These are phyloP conservation scores for Globisporangium okanoganense DNA, from an alignment of 352 stramenopile genomes.

Conservation along the genomic window DNA sequence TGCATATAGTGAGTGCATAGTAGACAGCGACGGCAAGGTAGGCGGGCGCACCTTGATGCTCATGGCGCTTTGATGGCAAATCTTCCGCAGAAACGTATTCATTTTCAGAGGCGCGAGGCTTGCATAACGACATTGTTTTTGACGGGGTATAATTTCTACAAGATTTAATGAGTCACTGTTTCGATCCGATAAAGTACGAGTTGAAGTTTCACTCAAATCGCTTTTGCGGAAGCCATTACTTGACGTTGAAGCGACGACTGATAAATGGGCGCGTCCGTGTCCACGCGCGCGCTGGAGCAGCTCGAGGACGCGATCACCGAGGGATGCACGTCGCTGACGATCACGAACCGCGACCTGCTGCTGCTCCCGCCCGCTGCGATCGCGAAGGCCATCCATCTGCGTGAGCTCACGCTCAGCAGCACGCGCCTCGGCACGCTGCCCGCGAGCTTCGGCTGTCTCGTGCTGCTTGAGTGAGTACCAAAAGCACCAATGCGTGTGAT, in stretches of 20 bases:
- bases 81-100: not conserved
- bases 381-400: conserved; percentile 36
- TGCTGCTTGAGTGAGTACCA: conserved; percentile 37
- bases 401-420: conserved; percentile 34
- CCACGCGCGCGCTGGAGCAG: conserved; percentile 29
- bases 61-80: conserved; percentile 7
- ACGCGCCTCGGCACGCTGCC: conserved; percentile 32
- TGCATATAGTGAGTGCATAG: too few species aligned
- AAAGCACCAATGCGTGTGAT: not conserved
- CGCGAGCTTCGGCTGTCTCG: conserved; percentile 48
- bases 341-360: conserved; percentile 33
- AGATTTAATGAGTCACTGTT: not conserved
- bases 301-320: conserved; percentile 33
- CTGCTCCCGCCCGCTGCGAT: conserved; percentile 40
- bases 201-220: conserved; percentile 5
- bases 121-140: not conserved
- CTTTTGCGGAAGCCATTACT: not conserved
- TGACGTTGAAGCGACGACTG: not conserved
- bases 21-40: not conserved
- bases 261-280: conserved; percentile 31
- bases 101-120: not conserved
- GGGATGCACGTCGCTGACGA: conserved; percentile 19
- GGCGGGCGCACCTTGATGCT: conserved; percentile 12
- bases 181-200: not conserved
- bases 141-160: not conserved